Evolutionary conservation across 805 yeast genomes (phyloP).

Genomic region (Nakazawaea molendinolei): DNA sequence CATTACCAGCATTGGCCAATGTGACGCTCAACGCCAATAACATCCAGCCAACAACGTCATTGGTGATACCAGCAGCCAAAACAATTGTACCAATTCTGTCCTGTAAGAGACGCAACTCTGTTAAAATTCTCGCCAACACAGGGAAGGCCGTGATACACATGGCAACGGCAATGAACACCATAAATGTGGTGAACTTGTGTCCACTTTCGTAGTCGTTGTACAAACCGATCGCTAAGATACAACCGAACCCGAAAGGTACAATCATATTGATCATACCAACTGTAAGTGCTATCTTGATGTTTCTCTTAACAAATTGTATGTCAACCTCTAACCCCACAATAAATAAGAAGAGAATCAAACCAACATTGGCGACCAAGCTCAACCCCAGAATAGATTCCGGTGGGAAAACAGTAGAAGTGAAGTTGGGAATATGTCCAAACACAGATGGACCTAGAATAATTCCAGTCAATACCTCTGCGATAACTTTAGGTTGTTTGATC

Average conservation of each 20-base stretch:
- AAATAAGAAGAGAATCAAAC: constrained; percentile 68
- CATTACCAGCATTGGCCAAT: constrained; percentile 64
- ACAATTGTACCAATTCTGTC: constrained; percentile 70
- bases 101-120: constrained; percentile 62
- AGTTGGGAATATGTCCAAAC: constrained; percentile 63
- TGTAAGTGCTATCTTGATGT: constrained; percentile 52
- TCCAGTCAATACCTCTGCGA: constrained; percentile 77
- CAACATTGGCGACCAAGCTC: constrained; percentile 64
- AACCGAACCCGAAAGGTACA: constrained; percentile 75
- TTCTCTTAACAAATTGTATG: constrained; percentile 51
- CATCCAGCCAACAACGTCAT: constrained; percentile 79
- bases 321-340: constrained; percentile 80
- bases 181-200: constrained; percentile 61
- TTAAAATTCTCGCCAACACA: constrained; percentile 70
- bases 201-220: constrained; percentile 44
- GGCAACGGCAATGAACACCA: constrained; percentile 80
- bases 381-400: constrained; percentile 53
- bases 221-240: constrained; percentile 61
- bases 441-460: constrained; percentile 71
- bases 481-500: constrained; percentile 71
- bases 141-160: constrained; percentile 84
- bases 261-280: constrained; percentile 73
- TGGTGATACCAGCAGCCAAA: constrained; percentile 77
- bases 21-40: constrained; percentile 70
- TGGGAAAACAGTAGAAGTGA: constrained; percentile 62